Evolutionary conservation across 192 early-diverging fungal species (phyloP).

Genomic region (Ambispora gerdemannii): DNA sequence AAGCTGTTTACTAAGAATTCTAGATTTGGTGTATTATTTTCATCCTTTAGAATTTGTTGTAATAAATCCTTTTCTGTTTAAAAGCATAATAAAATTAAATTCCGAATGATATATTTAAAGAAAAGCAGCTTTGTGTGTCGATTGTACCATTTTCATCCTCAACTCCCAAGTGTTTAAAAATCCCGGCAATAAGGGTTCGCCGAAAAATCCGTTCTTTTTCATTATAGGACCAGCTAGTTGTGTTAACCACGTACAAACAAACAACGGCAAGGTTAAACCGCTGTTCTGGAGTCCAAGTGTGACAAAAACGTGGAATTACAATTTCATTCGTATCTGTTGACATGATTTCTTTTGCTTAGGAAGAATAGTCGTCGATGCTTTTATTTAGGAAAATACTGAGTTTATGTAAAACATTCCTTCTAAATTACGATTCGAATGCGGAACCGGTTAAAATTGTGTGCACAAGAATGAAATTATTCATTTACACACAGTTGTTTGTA

Average conservation of each 20-base stretch:
- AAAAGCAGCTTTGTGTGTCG: background rate
- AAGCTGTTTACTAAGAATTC: background rate
- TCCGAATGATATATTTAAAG: background rate
- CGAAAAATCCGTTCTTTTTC: constrained; percentile 3
- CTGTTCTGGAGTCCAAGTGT: constrained; percentile 1
- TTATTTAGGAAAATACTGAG: too few relatives aligned
- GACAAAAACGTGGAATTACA: background rate
- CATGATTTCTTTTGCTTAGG: too few relatives aligned
- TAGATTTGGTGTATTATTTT: background rate
- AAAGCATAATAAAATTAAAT: background rate
- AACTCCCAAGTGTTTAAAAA: constrained; percentile 18
- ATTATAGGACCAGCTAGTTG: constrained; percentile 7
- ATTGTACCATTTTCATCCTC: background rate
- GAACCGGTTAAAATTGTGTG: too few relatives aligned
- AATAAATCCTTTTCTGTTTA: constrained; percentile 18
- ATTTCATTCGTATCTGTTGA: background rate
- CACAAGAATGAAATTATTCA: too few relatives aligned
- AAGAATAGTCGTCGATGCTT: too few relatives aligned
- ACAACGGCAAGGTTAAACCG: constrained; percentile 18
- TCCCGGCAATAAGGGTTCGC: background rate
- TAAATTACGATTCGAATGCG: too few relatives aligned
- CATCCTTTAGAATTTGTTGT: background rate
- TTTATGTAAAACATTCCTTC: too few relatives aligned
- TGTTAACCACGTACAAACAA: background rate
- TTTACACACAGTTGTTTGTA: background rate